Evolutionary conservation across 331 rosid genomes (phyloP).

Genomic region (Rhamnella rubrinervis): DNA sequence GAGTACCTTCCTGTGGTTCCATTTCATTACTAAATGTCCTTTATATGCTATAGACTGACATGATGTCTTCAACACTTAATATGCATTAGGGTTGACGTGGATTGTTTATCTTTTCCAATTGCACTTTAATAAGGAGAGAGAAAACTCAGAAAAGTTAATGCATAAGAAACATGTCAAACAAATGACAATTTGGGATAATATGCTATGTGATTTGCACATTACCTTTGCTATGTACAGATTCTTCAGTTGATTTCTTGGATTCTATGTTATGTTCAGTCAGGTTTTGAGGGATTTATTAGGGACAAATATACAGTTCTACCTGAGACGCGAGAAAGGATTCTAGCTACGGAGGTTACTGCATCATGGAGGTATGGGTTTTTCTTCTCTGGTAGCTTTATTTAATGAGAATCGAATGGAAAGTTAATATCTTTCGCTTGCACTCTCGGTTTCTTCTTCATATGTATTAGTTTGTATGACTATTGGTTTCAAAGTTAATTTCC

Average conservation of each 20-base stretch:
- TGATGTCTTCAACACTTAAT: neutral
- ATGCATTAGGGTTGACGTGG: neutral
- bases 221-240: neutral
- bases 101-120: neutral
- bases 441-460: conserved; percentile 1
- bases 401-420: neutral
- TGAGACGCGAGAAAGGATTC: conserved; percentile 81
- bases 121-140: neutral
- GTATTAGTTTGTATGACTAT: neutral
- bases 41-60: neutral
- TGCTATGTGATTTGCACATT: neutral
- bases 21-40: no score
- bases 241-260: conserved; percentile 22
- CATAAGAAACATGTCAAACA: neutral
- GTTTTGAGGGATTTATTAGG: conserved; percentile 80
- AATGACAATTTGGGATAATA: neutral
- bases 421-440: neutral
- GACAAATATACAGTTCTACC: conserved; percentile 90
- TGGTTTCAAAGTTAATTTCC: neutral
- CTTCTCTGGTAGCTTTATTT: neutral
- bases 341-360: conserved; percentile 89
- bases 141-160: neutral
- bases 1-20: no score
- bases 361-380: conserved; percentile 62
- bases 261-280: conserved; percentile 60